Conservation (phyloP, 352 stramenopile genomes). For the Pythium oligandrum region DNA sequence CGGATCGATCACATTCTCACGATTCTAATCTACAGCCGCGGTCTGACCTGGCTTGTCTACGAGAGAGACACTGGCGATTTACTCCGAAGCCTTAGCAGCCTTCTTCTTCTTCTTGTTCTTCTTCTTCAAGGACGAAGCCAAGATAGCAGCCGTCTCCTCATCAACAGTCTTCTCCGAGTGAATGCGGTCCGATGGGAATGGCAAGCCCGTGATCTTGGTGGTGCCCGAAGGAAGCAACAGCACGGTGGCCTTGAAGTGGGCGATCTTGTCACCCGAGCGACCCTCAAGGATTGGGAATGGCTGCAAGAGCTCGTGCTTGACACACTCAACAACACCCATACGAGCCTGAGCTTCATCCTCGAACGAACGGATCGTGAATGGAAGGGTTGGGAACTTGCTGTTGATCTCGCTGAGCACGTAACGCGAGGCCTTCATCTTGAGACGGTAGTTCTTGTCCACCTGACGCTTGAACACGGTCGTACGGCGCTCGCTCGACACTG, state of each 20-base stretch:
- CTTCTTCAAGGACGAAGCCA: slow-evolving; percentile 92
- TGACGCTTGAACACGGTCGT: slow-evolving; percentile 99
- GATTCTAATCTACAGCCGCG: too few relatives aligned
- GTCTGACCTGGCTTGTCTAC: too few relatives aligned
- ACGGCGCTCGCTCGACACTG: slow-evolving; percentile 82
- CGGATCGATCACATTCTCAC: too few relatives aligned
- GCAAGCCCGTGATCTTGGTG: slow-evolving; percentile 93
- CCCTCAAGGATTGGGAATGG: slow-evolving; percentile 98
- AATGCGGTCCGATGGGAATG: slow-evolving; percentile 87
- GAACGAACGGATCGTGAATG: slow-evolving; percentile 97
- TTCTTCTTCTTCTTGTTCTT: slow-evolving; percentile 97
- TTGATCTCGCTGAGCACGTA: slow-evolving; percentile 98
- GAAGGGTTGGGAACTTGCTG: slow-evolving; percentile 97
- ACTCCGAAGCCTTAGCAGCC: slow-evolving; percentile 7
- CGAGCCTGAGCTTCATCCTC: slow-evolving; percentile 94
- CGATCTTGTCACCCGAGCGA: slow-evolving; percentile 92
- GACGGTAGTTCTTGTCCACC: slow-evolving; percentile 96
- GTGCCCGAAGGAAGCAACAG: slow-evolving; percentile 96
- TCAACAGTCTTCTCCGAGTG: slow-evolving; percentile 91
- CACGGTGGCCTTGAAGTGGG: slow-evolving; percentile 99
- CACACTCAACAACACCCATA: slow-evolving; percentile 98
- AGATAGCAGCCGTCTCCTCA: slow-evolving; percentile 88
- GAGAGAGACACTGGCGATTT: background rate
- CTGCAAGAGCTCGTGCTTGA: slow-evolving; percentile 96
- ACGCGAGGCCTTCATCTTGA: slow-evolving; percentile 94